Evolutionary conservation across 257 asterid genomes (phyloP).

Genomic region (Plantago ovata): DNA sequence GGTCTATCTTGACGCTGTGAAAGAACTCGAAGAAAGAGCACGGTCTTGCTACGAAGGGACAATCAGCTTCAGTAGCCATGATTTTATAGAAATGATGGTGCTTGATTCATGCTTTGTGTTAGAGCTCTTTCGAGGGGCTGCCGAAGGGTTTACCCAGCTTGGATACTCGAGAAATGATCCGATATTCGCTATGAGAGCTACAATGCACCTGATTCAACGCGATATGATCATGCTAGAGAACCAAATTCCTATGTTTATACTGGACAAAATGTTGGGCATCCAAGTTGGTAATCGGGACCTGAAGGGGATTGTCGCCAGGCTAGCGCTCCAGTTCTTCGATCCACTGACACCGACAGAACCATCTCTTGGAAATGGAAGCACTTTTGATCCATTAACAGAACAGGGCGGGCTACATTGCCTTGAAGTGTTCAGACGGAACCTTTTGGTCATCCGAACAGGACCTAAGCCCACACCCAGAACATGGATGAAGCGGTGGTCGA

Average conservation of each 20-base stretch:
- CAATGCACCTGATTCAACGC: conserved; percentile 81
- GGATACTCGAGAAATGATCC: conserved; percentile 80
- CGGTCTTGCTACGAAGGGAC: conserved; percentile 69
- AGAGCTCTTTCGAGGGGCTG: conserved; percentile 73
- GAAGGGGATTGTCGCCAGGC: conserved; percentile 47
- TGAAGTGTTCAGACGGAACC: conserved; percentile 75
- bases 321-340: conserved; percentile 73
- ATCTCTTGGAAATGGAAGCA: conserved; percentile 22
- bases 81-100: conserved; percentile 79
- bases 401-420: conserved; percentile 79
- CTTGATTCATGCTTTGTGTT: conserved; percentile 67
- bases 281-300: conserved; percentile 49
- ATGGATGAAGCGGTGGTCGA: conserved; percentile 77
- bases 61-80: conserved; percentile 52
- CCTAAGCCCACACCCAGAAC: conserved; percentile 55
- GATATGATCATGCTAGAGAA: conserved; percentile 97
- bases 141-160: conserved; percentile 51
- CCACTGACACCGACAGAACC: conserved; percentile 73
- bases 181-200: conserved; percentile 70
- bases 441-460: conserved; percentile 41
- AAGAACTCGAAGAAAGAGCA: conserved; percentile 58
- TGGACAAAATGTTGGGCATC: conserved; percentile 48
- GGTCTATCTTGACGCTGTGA: conserved; percentile 46
- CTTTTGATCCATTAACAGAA: conserved; percentile 70
- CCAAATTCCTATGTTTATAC: conserved; percentile 67